These are phyloP conservation scores for Parafenestella ontariensis DNA, from an alignment of 2,329 filamentous ascomycete species.

Conservation along the genomic window DNA sequence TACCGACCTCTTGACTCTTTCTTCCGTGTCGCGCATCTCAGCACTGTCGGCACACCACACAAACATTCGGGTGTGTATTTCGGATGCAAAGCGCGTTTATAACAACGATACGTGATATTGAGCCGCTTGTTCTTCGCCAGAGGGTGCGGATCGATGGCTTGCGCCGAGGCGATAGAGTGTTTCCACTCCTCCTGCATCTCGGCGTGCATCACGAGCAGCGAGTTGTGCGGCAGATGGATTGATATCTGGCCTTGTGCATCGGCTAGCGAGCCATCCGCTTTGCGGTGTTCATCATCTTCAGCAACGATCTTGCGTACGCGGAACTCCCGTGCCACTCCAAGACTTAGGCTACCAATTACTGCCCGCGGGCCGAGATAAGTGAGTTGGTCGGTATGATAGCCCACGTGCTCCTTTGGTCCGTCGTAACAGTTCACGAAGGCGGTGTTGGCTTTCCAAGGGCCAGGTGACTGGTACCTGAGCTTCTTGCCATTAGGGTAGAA, in stretches of 20 bases:
- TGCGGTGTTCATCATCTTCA: conserved; percentile 56
- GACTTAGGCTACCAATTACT: conserved; percentile 86
- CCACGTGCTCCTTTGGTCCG: conserved; percentile 81
- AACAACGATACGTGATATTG: conserved; percentile 93
- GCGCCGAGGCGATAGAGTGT: conserved; percentile 78
- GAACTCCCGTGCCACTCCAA: conserved; percentile 94
- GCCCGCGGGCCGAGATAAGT: conserved; percentile 91
- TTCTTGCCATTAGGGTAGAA: conserved; percentile 75
- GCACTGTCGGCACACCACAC: conserved; percentile 71
- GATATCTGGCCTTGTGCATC: conserved; percentile 85
- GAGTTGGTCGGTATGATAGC: conserved; percentile 90
- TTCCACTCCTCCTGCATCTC: conserved; percentile 99
- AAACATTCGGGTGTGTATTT: conserved; percentile 77
- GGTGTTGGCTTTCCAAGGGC: conserved; percentile 82
- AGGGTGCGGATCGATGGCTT: conserved; percentile 83
- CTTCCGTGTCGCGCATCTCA: conserved; percentile 82
- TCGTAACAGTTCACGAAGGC: conserved; percentile 95
- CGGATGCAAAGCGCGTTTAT: conserved; percentile 79
- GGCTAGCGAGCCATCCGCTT: conserved; percentile 49
- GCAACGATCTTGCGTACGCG: conserved; percentile 80
- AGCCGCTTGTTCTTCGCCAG: conserved; percentile 81
- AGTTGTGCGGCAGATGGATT: conserved; percentile 94
- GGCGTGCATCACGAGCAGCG: conserved; percentile 92
- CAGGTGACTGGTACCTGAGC: conserved; percentile 76
- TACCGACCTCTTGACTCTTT: conserved; percentile 79